phyloP scores from a whole-genome alignment of 345 rosid genomes.

The Arabidopsis thaliana region DNA sequence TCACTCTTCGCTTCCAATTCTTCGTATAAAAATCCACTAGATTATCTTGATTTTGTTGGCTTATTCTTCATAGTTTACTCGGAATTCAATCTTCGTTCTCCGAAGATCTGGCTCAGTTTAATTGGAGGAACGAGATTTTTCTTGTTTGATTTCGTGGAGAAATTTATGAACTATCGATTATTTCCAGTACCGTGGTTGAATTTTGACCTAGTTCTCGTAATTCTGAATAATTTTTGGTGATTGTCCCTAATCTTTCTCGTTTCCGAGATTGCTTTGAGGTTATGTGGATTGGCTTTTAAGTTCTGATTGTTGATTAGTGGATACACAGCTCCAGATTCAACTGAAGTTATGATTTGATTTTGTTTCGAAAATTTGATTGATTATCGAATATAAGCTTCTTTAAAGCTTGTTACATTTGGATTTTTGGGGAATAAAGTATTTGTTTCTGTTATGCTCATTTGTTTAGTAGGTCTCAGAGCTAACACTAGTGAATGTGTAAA shows the following conservation, averaged over 20 bases:
- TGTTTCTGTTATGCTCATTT: neutral
- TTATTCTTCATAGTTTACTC: neutral
- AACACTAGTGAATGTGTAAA: conserved; percentile 9
- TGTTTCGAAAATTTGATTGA: conserved; percentile 6
- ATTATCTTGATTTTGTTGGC: neutral
- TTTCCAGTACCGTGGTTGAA: no score
- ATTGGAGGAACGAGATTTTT: no score
- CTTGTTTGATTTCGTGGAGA: neutral
- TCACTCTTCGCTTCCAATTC: neutral
- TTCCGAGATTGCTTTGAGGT: conserved; percentile 8
- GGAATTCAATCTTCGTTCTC: no score
- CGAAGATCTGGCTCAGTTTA: no score
- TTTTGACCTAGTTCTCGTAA: no score
- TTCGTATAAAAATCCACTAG: neutral
- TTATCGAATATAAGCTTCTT: neutral
- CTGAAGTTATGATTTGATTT: neutral
- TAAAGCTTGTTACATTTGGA: conserved; percentile 1
- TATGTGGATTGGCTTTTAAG: neutral
- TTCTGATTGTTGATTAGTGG: neutral
- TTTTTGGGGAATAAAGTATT: neutral
- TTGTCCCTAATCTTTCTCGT: no score
- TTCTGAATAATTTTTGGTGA: no score
- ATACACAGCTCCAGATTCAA: neutral
- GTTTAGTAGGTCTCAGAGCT: conserved; percentile 1
- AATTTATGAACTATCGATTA: neutral